A percentile compares a stretch with the other conserved stretches of the same genome.
phyloP scores from a whole-genome alignment of 192 early-diverging fungal genomes.

The Linnemannia schmuckeri region DNA sequence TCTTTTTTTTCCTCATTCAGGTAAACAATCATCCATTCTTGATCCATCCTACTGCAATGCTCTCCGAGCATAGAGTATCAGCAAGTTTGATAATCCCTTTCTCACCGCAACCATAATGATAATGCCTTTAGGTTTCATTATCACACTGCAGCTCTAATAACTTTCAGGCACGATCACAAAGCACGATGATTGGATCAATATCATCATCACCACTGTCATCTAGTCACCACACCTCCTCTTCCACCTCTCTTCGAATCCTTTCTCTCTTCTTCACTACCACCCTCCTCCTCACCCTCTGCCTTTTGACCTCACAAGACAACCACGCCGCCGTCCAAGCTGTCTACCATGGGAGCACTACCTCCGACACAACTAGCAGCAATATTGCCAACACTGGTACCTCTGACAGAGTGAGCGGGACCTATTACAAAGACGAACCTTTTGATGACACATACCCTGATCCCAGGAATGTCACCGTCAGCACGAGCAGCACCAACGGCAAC shows the following conservation, averaged over 20 bases:
- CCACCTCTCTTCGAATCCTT: neutral
- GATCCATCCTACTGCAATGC: too few species aligned
- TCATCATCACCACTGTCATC: neutral
- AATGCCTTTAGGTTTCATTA: neutral
- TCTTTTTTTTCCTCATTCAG: too few species aligned
- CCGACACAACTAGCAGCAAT: neutral
- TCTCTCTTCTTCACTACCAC: neutral
- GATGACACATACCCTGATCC: slow-evolving; percentile 20
- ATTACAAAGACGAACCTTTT: slow-evolving; percentile 4
- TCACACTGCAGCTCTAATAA: neutral
- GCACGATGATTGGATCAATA: neutral
- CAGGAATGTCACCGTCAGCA: neutral
- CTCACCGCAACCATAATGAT: neutral
- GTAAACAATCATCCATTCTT: too few species aligned
- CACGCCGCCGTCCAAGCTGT: neutral
- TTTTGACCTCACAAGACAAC: neutral
- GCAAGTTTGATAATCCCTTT: neutral
- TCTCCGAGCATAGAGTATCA: too few species aligned
- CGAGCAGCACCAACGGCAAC: neutral
- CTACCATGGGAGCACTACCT: neutral
- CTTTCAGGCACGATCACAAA: neutral
- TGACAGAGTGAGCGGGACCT: neutral
- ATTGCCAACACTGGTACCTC: neutral
- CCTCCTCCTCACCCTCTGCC: neutral
- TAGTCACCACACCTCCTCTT: neutral